Percentiles rank a stretch among this genome's conserved stretches.
These are phyloP conservation scores for Colletotrichum tofieldiae DNA, from an alignment of 2,329 filamentous ascomycete genomes.

Conservation along the genomic window DNA sequence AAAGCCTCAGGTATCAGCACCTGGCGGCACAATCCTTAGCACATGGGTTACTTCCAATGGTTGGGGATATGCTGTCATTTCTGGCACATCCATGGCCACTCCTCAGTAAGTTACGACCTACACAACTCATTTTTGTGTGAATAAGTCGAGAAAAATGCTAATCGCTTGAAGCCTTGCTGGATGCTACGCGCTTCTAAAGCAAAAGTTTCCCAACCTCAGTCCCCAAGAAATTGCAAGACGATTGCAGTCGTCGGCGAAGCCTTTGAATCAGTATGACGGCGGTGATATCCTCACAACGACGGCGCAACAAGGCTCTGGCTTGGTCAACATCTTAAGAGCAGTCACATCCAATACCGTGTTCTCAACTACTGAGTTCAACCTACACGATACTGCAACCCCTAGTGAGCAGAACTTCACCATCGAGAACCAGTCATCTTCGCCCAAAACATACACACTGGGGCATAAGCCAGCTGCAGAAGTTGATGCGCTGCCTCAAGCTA, in stretches of 20 bases:
- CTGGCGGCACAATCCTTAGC: slow-evolving; percentile 34
- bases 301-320: slow-evolving; percentile 33
- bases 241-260: slow-evolving; percentile 30
- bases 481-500: slow-evolving; percentile 21
- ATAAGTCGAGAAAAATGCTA: background rate
- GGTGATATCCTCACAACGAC: slow-evolving; percentile 18
- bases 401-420: slow-evolving; percentile 26
- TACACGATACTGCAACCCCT: slow-evolving; percentile 13
- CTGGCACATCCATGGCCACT: slow-evolving; percentile 37
- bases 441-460: slow-evolving; percentile 30
- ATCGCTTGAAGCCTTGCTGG: slow-evolving; percentile 18
- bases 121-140: too few species aligned
- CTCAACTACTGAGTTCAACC: slow-evolving; percentile 29
- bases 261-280: slow-evolving; percentile 13
- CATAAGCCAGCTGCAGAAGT: slow-evolving; percentile 30
- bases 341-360: slow-evolving; percentile 21
- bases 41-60: slow-evolving; percentile 38
- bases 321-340: slow-evolving; percentile 29
- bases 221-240: slow-evolving; percentile 27
- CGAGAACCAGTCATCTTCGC: slow-evolving; percentile 19
- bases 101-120: slow-evolving; percentile 24
- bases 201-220: slow-evolving; percentile 12
- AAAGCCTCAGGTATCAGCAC: slow-evolving; percentile 32
- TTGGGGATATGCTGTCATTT: slow-evolving; percentile 38
- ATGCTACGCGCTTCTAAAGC: slow-evolving; percentile 34